Percentiles rank a stretch among this genome's conserved stretches.
Conservation (phyloP, 1,284 basidiomycete genomes). For the Singerocomus inundabilis region DNA sequence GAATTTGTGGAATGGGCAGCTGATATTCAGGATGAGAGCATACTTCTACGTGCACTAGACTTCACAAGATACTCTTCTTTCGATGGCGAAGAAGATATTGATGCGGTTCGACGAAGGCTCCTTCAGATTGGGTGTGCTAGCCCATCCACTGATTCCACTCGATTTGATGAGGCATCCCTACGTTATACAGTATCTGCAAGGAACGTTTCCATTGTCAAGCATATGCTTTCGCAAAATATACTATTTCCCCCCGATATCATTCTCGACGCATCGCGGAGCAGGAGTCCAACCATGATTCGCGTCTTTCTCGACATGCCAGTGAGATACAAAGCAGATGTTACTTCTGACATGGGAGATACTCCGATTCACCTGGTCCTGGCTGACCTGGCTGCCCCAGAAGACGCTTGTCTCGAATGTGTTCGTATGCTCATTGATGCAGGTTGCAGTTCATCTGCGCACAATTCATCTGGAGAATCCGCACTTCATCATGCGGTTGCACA, state of each 20-base stretch:
- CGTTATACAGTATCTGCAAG: slow-evolving; percentile 1
- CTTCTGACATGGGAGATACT: slow-evolving; percentile 1
- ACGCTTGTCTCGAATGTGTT: not conserved
- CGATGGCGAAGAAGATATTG: not conserved
- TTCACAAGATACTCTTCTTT: not conserved
- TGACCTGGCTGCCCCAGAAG: not conserved
- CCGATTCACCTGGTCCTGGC: not conserved
- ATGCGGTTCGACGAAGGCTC: not conserved
- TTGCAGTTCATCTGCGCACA: slow-evolving; percentile 2
- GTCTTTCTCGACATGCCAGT: not conserved
- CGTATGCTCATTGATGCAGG: slow-evolving; percentile 2
- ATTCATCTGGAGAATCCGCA: slow-evolving; percentile 2
- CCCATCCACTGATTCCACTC: not conserved
- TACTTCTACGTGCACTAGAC: not conserved
- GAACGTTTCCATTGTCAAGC: not conserved
- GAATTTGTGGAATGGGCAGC: slow-evolving; percentile 6
- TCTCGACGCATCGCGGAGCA: not conserved
- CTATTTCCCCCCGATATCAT: slow-evolving; percentile 10
- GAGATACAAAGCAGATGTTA: not conserved
- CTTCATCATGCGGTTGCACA: not conserved
- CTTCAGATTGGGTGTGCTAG: not conserved
- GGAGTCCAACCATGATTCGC: not conserved
- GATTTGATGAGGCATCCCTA: not conserved
- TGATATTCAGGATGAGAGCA: not conserved
- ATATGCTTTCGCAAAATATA: not conserved